Evolutionary conservation across 192 early-diverging fungal species (phyloP).

Genomic region (Coemansia sp.): DNA sequence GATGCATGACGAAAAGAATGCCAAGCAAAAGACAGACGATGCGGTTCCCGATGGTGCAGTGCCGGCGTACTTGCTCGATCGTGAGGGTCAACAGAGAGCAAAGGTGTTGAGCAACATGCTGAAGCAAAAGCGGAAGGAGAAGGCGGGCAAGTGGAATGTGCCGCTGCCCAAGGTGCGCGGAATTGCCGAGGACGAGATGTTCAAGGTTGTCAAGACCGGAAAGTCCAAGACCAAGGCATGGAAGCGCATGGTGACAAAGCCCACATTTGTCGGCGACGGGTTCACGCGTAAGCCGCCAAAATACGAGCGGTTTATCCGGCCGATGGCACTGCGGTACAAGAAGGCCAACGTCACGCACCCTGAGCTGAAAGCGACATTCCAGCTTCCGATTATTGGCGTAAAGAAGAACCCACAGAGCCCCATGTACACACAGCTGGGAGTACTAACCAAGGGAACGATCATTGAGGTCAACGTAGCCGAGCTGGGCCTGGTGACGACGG

Average conservation of each 20-base stretch:
- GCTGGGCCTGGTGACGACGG: conserved; percentile 93
- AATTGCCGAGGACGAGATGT: conserved; percentile 99
- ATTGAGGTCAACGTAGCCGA: conserved; percentile 95
- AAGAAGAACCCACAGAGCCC: conserved; percentile 98
- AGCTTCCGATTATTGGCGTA: conserved; percentile 93
- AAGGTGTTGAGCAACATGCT: conserved; percentile 99
- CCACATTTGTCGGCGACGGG: conserved; percentile 97
- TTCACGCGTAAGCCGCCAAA: conserved; percentile 99
- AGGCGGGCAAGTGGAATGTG: conserved; percentile 97
- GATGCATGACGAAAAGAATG: conserved; percentile 95
- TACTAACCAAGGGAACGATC: conserved; percentile 97
- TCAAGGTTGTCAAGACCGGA: conserved; percentile 95
- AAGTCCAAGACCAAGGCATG: conserved; percentile 93
- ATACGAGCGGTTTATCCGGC: conserved; percentile 97
- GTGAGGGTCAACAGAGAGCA: conserved; percentile 94
- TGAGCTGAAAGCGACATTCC: conserved; percentile 96
- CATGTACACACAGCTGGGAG: conserved; percentile 94
- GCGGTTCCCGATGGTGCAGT: conserved; percentile 95
- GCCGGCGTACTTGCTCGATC: conserved; percentile 95
- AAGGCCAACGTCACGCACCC: conserved; percentile 99
- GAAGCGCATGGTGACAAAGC: conserved; percentile 99
- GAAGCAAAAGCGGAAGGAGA: conserved; percentile 99
- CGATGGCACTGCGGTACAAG: conserved; percentile 97
- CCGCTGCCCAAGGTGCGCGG: conserved; percentile 97
- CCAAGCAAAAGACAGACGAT: conserved; percentile 86